Evolutionary conservation across 2,329 filamentous ascomycete genomes (phyloP).

Genomic region (Fusarium sublunatum): DNA sequence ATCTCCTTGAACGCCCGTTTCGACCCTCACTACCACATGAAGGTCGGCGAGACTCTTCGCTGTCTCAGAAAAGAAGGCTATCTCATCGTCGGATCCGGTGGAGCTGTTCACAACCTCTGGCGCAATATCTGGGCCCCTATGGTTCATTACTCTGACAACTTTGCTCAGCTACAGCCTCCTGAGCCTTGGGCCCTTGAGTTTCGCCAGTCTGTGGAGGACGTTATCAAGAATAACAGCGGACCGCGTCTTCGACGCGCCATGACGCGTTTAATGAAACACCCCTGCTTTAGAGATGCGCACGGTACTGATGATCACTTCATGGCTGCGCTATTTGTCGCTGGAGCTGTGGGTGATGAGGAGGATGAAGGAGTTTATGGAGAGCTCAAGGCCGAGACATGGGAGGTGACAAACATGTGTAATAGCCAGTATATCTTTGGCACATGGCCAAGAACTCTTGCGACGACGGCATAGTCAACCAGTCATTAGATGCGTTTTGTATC

Average conservation of each 20-base stretch:
- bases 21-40: constrained; percentile 43
- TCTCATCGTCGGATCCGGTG: constrained; percentile 69
- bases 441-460: constrained; percentile 25
- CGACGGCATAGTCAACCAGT: not conserved
- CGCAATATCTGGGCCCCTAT: constrained; percentile 74
- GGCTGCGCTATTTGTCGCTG: constrained; percentile 71
- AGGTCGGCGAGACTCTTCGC: constrained; percentile 32
- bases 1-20: constrained; percentile 43
- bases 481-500: too few relatives aligned
- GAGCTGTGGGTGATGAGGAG: constrained; percentile 61
- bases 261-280: constrained; percentile 75
- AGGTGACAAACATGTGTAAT: constrained; percentile 73
- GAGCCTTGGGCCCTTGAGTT: constrained; percentile 70
- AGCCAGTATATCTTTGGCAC: constrained; percentile 66
- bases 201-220: constrained; percentile 72
- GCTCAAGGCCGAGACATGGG: constrained; percentile 72
- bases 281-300: constrained; percentile 72
- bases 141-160: constrained; percentile 52
- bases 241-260: constrained; percentile 65
- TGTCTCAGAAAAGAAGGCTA: constrained; percentile 23
- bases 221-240: constrained; percentile 55
- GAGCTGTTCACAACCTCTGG: constrained; percentile 77
- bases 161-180: constrained; percentile 35
- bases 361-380: constrained; percentile 57
- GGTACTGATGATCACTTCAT: constrained; percentile 78